These are phyloP conservation scores for Wilhelminamyces savonicus DNA, from an alignment of 805 yeast genomes.

Conservation along the genomic window DNA sequence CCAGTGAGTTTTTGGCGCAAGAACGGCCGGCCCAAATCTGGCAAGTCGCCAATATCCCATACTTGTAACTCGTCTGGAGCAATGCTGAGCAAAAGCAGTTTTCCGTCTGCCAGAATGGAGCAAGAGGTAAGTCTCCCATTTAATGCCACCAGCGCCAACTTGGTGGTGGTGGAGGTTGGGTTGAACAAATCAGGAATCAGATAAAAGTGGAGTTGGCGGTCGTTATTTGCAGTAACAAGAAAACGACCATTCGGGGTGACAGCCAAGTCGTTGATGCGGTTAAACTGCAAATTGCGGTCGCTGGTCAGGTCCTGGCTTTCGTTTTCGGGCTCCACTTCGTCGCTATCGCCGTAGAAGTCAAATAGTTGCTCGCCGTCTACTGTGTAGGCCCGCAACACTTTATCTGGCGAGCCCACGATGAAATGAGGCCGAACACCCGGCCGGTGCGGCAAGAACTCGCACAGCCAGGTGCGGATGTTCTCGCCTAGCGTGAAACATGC, in stretches of 20 bases:
- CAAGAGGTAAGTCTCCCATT: constrained; percentile 62
- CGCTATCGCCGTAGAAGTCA: constrained; percentile 35
- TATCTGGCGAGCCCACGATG: constrained; percentile 73
- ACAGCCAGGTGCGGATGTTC: constrained; percentile 36
- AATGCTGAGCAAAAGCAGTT: constrained; percentile 53
- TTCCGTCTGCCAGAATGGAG: constrained; percentile 47
- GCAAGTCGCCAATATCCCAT: constrained; percentile 57
- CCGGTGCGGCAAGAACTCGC: constrained; percentile 59
- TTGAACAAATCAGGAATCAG: constrained; percentile 36
- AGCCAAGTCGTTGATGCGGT: constrained; percentile 62
- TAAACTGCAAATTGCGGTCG: no score
- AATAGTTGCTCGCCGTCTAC: constrained; percentile 34
- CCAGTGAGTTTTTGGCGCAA: constrained; percentile 64
- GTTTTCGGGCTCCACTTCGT: constrained; percentile 12
- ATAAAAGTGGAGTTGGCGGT: constrained; percentile 55
- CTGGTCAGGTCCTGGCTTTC: no score
- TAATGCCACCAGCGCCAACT: constrained; percentile 42
- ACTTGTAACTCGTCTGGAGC: constrained; percentile 73
- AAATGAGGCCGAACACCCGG: constrained; percentile 35
- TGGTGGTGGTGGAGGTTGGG: constrained; percentile 25
- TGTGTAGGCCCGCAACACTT: constrained; percentile 38
- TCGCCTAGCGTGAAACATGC: constrained; percentile 36
- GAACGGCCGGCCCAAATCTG: constrained; percentile 34
- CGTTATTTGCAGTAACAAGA: constrained; percentile 60
- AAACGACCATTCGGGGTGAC: constrained; percentile 58